Evolutionary conservation across 306 rosid genomes (phyloP).

Genomic region (Senna siamea): DNA sequence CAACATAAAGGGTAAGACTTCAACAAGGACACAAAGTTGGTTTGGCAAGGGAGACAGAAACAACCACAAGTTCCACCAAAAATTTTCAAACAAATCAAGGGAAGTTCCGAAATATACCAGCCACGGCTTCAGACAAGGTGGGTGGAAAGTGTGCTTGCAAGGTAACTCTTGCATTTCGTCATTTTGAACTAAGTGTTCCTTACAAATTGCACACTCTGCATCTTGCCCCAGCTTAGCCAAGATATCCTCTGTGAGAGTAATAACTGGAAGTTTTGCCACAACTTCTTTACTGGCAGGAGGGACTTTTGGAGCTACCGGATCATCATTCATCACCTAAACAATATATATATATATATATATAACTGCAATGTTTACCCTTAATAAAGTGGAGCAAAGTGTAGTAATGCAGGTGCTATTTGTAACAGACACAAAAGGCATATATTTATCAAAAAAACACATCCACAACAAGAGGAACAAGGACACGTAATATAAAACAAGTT

Average conservation of each 20-base stretch:
- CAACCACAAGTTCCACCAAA: background rate
- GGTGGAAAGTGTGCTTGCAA: conserved; percentile 97
- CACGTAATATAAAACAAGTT: background rate
- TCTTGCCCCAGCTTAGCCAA: conserved; percentile 73
- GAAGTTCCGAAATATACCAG: conserved; percentile 60
- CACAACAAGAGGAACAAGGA: conserved; percentile 22
- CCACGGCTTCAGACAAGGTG: conserved; percentile 95
- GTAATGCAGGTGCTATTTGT: background rate
- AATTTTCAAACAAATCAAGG: conserved; percentile 2
- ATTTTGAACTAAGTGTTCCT: conserved; percentile 70
- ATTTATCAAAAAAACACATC: conserved; percentile 18
- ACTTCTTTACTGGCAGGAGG: conserved; percentile 98
- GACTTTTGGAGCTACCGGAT: conserved; percentile 58
- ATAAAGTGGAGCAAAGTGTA: conserved; percentile 23
- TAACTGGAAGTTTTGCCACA: conserved; percentile 84
- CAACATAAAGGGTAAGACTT: conserved; percentile 23
- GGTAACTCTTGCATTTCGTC: conserved; percentile 97
- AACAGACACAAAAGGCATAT: background rate
- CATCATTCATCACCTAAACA: conserved; percentile 57
- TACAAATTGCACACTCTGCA: conserved; percentile 88
- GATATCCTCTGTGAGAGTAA: conserved; percentile 70
- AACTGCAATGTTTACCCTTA: background rate
- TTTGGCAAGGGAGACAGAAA: conserved; percentile 19
- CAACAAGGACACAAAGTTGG: conserved; percentile 31
- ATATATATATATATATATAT: background rate